Evolutionary conservation across 2,329 filamentous ascomycete genomes (phyloP), one percentile per base, ranked within the genome.

Genomic region (Orbilia brochopaga): DNA sequence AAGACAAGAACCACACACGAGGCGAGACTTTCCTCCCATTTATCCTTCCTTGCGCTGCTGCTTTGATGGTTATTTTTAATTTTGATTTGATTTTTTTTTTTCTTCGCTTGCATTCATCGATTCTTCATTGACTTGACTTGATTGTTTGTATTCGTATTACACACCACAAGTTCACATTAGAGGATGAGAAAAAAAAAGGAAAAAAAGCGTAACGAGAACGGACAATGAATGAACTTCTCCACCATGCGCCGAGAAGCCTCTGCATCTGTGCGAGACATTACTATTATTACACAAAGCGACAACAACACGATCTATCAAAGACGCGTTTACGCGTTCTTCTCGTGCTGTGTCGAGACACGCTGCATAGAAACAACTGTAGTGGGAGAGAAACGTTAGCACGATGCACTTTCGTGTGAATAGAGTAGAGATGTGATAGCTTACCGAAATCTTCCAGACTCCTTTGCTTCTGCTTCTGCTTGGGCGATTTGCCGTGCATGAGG

Each of bases 291-390:
- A 72, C 67, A 74, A 74, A 73, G 74, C 73, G 58, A 73, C 73
- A 56, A 73, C 75, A 75, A 75, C 73, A 60, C 30, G 44, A 44
- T 67, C 74, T 72, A 76, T 72, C 13, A 60, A 63, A 64, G 60
- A 72, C 15, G 55, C 67, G 23, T 55, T 81, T 89, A 92, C 81
- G 87, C 83, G 76, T 87, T 90, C 85, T 92, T 93, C 84, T 95
- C 91, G 84, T 96, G 91, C 82, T 94, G 90, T 73, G 90, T 94
- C 62, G 91, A 93, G 76, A 94, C 90, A 81, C 91, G 90, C 83
- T 95, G 90, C 80, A 95, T 85, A 73, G 90, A 92, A 79, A 95
- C 90, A 80, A 94, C 90, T 72, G 35, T 40, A 52, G 69, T 79
- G 77, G 4, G 0, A 35, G 4, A 32, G 27, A 76, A 62, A 72